Percentiles rank a stretch among this genome's conserved stretches.
These are phyloP conservation scores for Lippia alba DNA, from an alignment of 305 asterid genomes.

Conservation along the genomic window DNA sequence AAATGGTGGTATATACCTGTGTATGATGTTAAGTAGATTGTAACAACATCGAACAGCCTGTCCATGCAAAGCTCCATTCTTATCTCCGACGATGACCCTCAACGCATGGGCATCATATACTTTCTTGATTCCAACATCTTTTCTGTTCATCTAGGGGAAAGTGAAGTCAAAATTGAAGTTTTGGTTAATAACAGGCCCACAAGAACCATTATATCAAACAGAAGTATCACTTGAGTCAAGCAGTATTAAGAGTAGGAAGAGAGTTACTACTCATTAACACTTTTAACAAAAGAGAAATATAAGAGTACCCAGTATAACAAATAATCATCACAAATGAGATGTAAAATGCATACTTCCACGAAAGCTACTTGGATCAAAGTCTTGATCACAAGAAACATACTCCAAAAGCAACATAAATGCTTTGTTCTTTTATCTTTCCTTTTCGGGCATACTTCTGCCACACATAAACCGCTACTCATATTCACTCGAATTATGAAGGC, in stretches of 20 bases:
- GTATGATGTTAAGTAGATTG: slow-evolving; percentile 90
- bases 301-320: slow-evolving; percentile 5
- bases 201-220: slow-evolving; percentile 28
- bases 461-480: slow-evolving; percentile 24
- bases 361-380: slow-evolving; percentile 8
- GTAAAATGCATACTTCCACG: slow-evolving; percentile 8
- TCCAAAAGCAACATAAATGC: slow-evolving; percentile 19
- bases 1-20: slow-evolving; percentile 54
- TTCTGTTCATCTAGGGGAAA: slow-evolving; percentile 80
- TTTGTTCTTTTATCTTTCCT: slow-evolving; percentile 23
- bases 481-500: slow-evolving; percentile 13
- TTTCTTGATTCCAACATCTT: slow-evolving; percentile 75
- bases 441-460: slow-evolving; percentile 29
- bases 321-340: slow-evolving; percentile 16
- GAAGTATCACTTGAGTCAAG: slow-evolving; percentile 27
- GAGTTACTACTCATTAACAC: slow-evolving; percentile 18
- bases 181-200: slow-evolving; percentile 29
- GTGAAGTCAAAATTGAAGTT: slow-evolving; percentile 31
- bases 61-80: slow-evolving; percentile 87
- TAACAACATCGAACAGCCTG: slow-evolving; percentile 95
- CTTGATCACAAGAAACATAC: slow-evolving; percentile 6
- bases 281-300: slow-evolving; percentile 19
- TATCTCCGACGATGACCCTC: slow-evolving; percentile 95
- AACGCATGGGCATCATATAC: slow-evolving; percentile 94
- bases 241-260: slow-evolving; percentile 23